Evolutionary conservation across 305 asterid species (phyloP).

Genomic region (Fraxinus sp.): DNA sequence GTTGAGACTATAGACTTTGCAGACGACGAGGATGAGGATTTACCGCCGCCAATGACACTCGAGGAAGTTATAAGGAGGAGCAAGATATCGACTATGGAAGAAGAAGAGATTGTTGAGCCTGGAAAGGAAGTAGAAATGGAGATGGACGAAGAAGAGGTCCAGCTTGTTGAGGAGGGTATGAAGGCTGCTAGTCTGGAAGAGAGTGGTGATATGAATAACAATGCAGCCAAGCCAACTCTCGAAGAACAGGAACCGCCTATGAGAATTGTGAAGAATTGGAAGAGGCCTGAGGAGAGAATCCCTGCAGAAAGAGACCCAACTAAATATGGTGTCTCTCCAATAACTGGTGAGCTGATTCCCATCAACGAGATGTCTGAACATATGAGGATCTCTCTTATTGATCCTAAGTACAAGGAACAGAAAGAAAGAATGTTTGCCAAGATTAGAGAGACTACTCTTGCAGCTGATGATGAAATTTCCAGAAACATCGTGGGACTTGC

Average conservation of each 20-base stretch:
- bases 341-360: slow-evolving; percentile 79
- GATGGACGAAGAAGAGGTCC: slow-evolving; percentile 95
- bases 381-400: slow-evolving; percentile 91
- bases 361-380: slow-evolving; percentile 93
- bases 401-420: slow-evolving; percentile 92
- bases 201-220: slow-evolving; percentile 45
- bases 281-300: slow-evolving; percentile 88
- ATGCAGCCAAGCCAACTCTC: slow-evolving; percentile 39
- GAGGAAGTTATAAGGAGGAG: slow-evolving; percentile 94
- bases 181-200: slow-evolving; percentile 80
- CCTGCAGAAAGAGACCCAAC: slow-evolving; percentile 81
- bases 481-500: slow-evolving; percentile 93
- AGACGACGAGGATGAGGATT: slow-evolving; percentile 91
- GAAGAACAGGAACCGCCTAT: slow-evolving; percentile 82
- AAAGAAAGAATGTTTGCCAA: slow-evolving; percentile 97
- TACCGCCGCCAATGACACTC: slow-evolving; percentile 92
- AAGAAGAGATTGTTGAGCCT: slow-evolving; percentile 71
- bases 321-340: slow-evolving; percentile 75
- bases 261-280: slow-evolving; percentile 93
- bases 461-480: slow-evolving; percentile 93
- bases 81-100: slow-evolving; percentile 66
- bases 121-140: slow-evolving; percentile 95
- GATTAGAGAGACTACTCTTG: slow-evolving; percentile 91
- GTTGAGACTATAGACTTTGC: slow-evolving; percentile 89
- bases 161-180: slow-evolving; percentile 92